Conservation (phyloP, 2,329 filamentous ascomycete species). For the Claviceps paspali region DNA sequence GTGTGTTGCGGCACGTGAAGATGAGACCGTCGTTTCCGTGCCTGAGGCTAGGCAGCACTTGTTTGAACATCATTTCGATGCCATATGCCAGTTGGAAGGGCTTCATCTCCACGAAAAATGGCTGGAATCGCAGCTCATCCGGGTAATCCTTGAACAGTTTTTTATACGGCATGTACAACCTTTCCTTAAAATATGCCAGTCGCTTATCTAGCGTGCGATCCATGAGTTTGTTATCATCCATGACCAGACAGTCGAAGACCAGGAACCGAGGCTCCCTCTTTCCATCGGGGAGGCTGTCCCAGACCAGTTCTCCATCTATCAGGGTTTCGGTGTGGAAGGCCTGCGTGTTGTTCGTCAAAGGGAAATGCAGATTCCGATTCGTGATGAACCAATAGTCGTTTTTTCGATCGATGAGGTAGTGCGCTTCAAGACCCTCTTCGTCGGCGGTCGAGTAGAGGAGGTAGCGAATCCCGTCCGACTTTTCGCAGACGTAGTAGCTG, state of each 20-base stretch:
- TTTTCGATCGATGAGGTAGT: constrained; percentile 93
- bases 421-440: constrained; percentile 46
- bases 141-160: constrained; percentile 49
- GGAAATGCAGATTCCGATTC: constrained; percentile 60
- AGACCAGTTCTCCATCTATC: constrained; percentile 84
- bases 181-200: constrained; percentile 69
- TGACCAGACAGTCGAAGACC: constrained; percentile 81
- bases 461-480: constrained; percentile 91
- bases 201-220: constrained; percentile 75
- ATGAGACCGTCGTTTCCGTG: constrained; percentile 96
- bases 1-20: constrained; percentile 82
- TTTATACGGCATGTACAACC: constrained; percentile 58
- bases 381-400: constrained; percentile 90
- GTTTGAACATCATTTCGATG: constrained; percentile 80
- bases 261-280: constrained; percentile 62
- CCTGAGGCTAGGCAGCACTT: constrained; percentile 66
- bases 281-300: constrained; percentile 59
- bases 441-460: constrained; percentile 75
- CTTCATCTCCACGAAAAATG: constrained; percentile 78
- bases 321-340: constrained; percentile 68
- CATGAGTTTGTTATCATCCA: constrained; percentile 64
- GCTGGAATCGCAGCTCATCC: constrained; percentile 51
- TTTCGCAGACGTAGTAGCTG: constrained; percentile 94
- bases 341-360: constrained; percentile 46
- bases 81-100: constrained; percentile 79